Percentiles rank a stretch among this genome's conserved stretches.
phyloP scores from a whole-genome alignment of 139 green algal species.

The Medakamo hakoo region DNA sequence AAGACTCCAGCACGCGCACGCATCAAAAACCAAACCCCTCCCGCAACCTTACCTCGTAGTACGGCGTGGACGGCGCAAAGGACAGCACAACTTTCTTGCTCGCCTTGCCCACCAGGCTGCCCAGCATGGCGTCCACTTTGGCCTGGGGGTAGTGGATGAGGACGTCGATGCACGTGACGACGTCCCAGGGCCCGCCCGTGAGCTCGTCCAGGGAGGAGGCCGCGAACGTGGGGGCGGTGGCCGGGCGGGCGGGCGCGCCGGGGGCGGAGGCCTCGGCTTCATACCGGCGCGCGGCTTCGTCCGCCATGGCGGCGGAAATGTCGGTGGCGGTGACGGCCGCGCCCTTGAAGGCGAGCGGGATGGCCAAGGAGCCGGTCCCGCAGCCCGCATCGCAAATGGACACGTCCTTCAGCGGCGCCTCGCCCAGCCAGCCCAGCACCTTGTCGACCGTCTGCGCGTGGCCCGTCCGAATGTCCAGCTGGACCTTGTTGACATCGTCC shows the following conservation, averaged over 20 bases:
- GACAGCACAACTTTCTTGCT: slow-evolving; percentile 80
- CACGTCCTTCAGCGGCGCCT: slow-evolving; percentile 55
- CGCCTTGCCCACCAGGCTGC: slow-evolving; percentile 70
- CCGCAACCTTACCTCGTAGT: no score
- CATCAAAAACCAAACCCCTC: no score
- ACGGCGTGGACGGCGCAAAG: slow-evolving; percentile 83
- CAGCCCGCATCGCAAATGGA: slow-evolving; percentile 83
- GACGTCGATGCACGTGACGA: slow-evolving; percentile 92
- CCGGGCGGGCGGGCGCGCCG: slow-evolving; percentile 5
- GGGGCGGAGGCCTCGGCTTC: slow-evolving; percentile 20
- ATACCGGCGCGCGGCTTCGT: slow-evolving; percentile 36
- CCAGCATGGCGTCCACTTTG: slow-evolving; percentile 85
- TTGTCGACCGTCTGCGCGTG: slow-evolving; percentile 97
- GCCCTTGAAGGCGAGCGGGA: slow-evolving; percentile 65
- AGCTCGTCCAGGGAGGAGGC: slow-evolving; percentile 72
- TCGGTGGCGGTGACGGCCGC: slow-evolving; percentile 68
- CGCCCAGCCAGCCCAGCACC: slow-evolving; percentile 74
- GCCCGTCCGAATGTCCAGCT: slow-evolving; percentile 86
- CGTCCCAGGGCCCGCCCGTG: slow-evolving; percentile 75
- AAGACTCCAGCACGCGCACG: no score
- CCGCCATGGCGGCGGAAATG: slow-evolving; percentile 78
- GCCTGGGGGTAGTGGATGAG: slow-evolving; percentile 98
- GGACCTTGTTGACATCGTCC: slow-evolving; percentile 97
- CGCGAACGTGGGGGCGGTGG: slow-evolving; percentile 65
- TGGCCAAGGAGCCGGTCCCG: slow-evolving; percentile 71